A percentile compares a stretch with the other conserved stretches of the same genome.
Conservation (phyloP, 805 yeast genomes). For the Cyberlindnera subsufficiens region DNA sequence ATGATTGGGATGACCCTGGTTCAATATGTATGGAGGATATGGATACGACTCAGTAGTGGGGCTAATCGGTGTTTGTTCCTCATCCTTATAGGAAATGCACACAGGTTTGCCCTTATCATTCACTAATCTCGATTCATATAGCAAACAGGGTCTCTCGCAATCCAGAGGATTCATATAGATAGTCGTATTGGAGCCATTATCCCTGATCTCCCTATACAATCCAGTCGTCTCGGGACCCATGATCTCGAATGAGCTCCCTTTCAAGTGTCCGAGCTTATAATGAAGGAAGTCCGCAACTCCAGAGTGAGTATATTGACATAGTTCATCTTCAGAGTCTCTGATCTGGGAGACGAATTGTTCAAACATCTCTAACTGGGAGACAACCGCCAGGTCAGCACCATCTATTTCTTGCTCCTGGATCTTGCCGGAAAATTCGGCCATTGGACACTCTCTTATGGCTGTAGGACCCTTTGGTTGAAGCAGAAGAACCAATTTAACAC, state of each 20-base stretch:
- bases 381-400: neutral
- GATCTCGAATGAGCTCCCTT: constrained; percentile 16
- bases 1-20: constrained; percentile 14
- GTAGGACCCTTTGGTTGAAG: neutral
- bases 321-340: constrained; percentile 7
- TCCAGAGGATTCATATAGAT: constrained; percentile 15
- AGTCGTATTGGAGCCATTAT: constrained; percentile 16
- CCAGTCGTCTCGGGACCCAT: constrained; percentile 8
- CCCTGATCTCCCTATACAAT: constrained; percentile 17
- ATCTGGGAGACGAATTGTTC: constrained; percentile 11
- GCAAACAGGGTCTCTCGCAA: constrained; percentile 17
- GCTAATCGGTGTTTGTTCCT: constrained; percentile 8
- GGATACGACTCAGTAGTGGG: constrained; percentile 21
- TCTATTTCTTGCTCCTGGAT: neutral
- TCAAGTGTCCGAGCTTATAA: constrained; percentile 18
- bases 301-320: constrained; percentile 9
- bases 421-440: neutral
- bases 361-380: constrained; percentile 7
- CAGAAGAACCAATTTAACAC: no score
- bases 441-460: neutral
- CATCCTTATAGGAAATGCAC: constrained; percentile 16
- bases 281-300: constrained; percentile 19
- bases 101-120: constrained; percentile 19
- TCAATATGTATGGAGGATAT: constrained; percentile 14
- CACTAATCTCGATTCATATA: constrained; percentile 17